Evolutionary conservation across 352 stramenopile genomes (phyloP).

Genomic region (Pythium vanterpoolii): DNA sequence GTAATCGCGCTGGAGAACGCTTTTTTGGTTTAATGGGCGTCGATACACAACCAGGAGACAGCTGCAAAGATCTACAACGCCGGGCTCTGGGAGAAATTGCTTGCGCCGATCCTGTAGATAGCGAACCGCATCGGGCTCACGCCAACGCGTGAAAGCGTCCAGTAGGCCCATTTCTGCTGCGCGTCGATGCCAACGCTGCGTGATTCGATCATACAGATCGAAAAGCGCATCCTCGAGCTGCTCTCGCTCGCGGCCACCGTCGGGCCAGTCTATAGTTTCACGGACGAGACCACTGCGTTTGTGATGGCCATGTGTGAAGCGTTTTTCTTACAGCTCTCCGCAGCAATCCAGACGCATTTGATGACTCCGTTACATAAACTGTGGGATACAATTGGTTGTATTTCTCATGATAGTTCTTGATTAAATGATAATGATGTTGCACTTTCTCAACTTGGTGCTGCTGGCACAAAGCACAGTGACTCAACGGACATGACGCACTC

Average conservation of each 20-base stretch:
- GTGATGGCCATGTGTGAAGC: constrained; percentile 40
- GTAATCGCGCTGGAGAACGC: too few species aligned
- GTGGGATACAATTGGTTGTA: too few species aligned
- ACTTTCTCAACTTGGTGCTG: too few species aligned
- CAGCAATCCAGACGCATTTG: constrained; percentile 29
- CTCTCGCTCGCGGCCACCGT: constrained; percentile 26
- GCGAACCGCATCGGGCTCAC: constrained; percentile 29
- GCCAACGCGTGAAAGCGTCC: constrained; percentile 19
- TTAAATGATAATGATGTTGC: too few species aligned
- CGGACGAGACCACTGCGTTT: constrained; percentile 33
- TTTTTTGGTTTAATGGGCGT: too few species aligned
- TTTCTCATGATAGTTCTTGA: too few species aligned
- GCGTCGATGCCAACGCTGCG: constrained; percentile 23
- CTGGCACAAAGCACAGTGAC: too few species aligned
- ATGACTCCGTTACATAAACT: too few species aligned
- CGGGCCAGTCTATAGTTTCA: constrained; percentile 44
- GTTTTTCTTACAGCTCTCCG: constrained; percentile 44
- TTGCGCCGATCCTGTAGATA: constrained; percentile 44
- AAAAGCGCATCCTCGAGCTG: constrained; percentile 34
- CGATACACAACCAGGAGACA: too few species aligned
- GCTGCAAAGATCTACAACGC: too few species aligned
- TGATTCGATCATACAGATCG: constrained; percentile 27
- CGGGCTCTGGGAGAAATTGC: constrained; percentile 58
- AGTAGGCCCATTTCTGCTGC: constrained; percentile 21
- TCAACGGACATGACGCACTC: too few species aligned